Base-by-base conservation (phyloP, 2,329 filamentous ascomycete genomes). In the Trichoderma asperellum region DNA sequence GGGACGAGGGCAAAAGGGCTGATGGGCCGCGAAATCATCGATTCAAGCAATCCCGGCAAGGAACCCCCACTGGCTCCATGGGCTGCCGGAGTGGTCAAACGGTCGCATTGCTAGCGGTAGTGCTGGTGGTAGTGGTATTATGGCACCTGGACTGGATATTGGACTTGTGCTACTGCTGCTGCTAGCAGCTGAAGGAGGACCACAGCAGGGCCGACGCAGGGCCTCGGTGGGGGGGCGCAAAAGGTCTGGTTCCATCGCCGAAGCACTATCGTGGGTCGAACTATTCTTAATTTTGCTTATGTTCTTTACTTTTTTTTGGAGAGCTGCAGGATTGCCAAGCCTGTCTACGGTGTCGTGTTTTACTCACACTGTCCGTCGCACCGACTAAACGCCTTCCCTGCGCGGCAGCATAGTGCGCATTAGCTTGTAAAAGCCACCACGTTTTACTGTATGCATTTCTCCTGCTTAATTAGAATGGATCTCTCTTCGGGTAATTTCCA, bases 401-500 rank as follows among this genome's bases (percentile, higher is more conserved):
- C 52, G 53, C 29, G 34, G 37, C 16, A 43, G 56, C 64, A 60
- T 40, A 60, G 65, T 60, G 56, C 56, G 52, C 49, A 60, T 21
- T 14, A 4, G 24, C n/a, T 27, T 58, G 57, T 57, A 40, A 27
- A n/a, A 21, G 57, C 37, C 29, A 56, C 37, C 32, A 47, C n/a
- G 32, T 63, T 47, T 58, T 18, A 66, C 40, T 43, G 18, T 27
- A 52, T 43, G 16, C 40, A 27, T 24, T 37, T 59, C 24, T 24
- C 56, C 12, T 34, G 29, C 60, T 24, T 49, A 4, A 12, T 5
- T 34, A 40, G 61, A 47, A 64, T 64, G 61, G 61, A 40, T 37
- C 62, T 64, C 52, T 65, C 24, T 37, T 65, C 62, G 62, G 62
- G 62, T 65, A 65, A 47, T 57, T 47, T 34, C 34, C 21, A 55